These are phyloP conservation scores for Penicillium sp. DNA, from an alignment of 2,329 filamentous ascomycete species.

Conservation along the genomic window DNA sequence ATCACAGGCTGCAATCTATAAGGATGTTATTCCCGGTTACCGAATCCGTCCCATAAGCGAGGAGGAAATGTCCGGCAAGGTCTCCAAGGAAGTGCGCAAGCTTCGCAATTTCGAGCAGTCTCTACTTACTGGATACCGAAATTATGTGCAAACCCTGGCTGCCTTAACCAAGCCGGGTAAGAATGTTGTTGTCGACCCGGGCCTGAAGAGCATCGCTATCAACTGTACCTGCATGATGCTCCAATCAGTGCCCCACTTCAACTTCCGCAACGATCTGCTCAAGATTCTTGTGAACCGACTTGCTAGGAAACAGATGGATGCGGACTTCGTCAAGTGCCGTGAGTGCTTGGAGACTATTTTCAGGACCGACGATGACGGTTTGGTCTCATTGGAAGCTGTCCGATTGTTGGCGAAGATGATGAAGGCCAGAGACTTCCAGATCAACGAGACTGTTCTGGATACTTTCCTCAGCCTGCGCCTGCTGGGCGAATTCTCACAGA, in stretches of 20 bases:
- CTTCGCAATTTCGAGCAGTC: slow-evolving; percentile 85
- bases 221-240: slow-evolving; percentile 83
- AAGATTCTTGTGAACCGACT: slow-evolving; percentile 86
- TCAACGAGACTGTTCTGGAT: slow-evolving; percentile 86
- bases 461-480: slow-evolving; percentile 88
- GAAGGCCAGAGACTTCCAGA: slow-evolving; percentile 78
- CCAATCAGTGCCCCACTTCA: slow-evolving; percentile 89
- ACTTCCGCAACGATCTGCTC: slow-evolving; percentile 85
- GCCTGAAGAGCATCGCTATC: slow-evolving; percentile 75
- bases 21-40: slow-evolving; percentile 95
- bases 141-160: slow-evolving; percentile 77
- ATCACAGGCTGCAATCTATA: slow-evolving; percentile 88
- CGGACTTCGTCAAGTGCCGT: slow-evolving; percentile 76
- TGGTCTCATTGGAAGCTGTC: slow-evolving; percentile 84
- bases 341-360: slow-evolving; percentile 82
- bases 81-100: slow-evolving; percentile 89
- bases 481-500: slow-evolving; percentile 83
- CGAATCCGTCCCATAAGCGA: slow-evolving; percentile 83
- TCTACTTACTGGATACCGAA: slow-evolving; percentile 81
- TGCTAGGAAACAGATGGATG: slow-evolving; percentile 71
- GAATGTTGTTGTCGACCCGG: slow-evolving; percentile 34
- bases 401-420: slow-evolving; percentile 91
- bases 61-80: slow-evolving; percentile 73
- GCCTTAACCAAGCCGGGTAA: slow-evolving; percentile 64
- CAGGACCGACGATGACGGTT: slow-evolving; percentile 84